These are phyloP conservation scores for Dioszegia crocea DNA, from an alignment of 768 basidiomycete species.

Conservation along the genomic window DNA sequence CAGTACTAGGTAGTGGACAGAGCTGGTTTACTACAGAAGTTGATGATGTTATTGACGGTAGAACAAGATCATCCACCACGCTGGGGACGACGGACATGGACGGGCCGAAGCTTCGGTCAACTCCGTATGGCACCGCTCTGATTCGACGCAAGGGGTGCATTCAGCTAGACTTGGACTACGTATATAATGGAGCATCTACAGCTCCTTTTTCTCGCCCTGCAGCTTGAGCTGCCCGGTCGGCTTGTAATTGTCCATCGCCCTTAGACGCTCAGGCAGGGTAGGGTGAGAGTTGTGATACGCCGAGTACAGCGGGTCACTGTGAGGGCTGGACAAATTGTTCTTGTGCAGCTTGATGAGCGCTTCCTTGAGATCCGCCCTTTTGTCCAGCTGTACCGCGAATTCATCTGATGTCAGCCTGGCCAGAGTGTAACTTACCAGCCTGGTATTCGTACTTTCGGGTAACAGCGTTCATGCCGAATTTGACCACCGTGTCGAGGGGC, in stretches of 20 bases:
- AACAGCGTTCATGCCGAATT: constrained; percentile 65
- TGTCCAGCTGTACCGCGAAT: constrained; percentile 78
- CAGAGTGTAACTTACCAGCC: constrained; percentile 60
- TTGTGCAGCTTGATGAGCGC: constrained; percentile 83
- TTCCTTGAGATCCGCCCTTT: constrained; percentile 47
- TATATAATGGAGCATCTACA: no score
- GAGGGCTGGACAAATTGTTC: constrained; percentile 86
- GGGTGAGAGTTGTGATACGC: constrained; percentile 96
- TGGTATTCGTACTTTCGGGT: constrained; percentile 87
- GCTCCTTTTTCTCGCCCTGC: constrained; percentile 27
- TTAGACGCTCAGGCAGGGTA: constrained; percentile 82
- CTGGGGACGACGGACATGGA: no score
- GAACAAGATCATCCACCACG: no score
- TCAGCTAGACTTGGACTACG: no score
- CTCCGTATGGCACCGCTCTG: no score
- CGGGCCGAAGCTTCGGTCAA: no score
- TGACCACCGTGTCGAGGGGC: constrained; percentile 49
- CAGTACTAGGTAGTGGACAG: no score
- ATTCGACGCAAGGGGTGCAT: no score
- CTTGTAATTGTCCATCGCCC: constrained; percentile 60
- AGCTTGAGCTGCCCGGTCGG: constrained; percentile 11
- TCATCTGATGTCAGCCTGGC: constrained; percentile 56
- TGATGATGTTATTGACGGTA: no score
- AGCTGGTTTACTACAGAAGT: no score
- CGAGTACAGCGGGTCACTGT: constrained; percentile 95